These are phyloP conservation scores for Stachybotrys echinatus DNA, from an alignment of 2,329 filamentous ascomycete species.

Conservation along the genomic window DNA sequence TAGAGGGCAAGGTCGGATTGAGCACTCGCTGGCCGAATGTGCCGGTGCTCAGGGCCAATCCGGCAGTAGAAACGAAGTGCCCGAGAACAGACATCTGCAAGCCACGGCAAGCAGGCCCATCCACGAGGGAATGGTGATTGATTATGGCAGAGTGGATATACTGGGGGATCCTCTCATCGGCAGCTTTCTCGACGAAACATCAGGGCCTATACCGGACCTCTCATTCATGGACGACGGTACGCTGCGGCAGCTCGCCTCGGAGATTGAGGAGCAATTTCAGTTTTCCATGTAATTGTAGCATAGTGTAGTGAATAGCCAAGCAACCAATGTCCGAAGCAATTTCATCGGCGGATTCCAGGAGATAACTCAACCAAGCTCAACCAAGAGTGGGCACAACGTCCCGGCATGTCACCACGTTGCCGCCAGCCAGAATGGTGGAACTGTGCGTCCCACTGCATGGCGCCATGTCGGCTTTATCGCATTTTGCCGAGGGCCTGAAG, in stretches of 20 bases:
- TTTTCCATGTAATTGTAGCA: conserved; percentile 8
- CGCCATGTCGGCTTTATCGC: too few relatives aligned
- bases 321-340: too few relatives aligned
- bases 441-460: too few relatives aligned
- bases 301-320: too few relatives aligned
- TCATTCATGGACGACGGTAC: conserved; percentile 18
- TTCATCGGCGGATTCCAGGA: too few relatives aligned
- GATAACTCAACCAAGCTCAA: too few relatives aligned
- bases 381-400: too few relatives aligned
- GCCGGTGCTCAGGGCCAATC: neutral
- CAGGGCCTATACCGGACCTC: conserved; percentile 17
- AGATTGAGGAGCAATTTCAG: conserved; percentile 19
- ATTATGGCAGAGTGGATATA: conserved; percentile 14
- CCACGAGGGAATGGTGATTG: conserved; percentile 2
- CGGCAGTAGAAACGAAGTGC: neutral
- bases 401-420: too few relatives aligned
- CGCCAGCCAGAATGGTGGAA: too few relatives aligned
- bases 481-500: too few relatives aligned
- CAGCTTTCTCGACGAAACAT: conserved; percentile 18
- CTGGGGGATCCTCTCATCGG: conserved; percentile 18
- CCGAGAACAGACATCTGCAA: neutral
- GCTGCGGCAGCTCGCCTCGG: conserved; percentile 16
- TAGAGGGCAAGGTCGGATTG: conserved; percentile 7
- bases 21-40: neutral
- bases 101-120: neutral